Evolutionary conservation across 2,329 filamentous ascomycete genomes (phyloP), one percentile per base, ranked within the genome.

Genomic region (Magnaporthales sp.): DNA sequence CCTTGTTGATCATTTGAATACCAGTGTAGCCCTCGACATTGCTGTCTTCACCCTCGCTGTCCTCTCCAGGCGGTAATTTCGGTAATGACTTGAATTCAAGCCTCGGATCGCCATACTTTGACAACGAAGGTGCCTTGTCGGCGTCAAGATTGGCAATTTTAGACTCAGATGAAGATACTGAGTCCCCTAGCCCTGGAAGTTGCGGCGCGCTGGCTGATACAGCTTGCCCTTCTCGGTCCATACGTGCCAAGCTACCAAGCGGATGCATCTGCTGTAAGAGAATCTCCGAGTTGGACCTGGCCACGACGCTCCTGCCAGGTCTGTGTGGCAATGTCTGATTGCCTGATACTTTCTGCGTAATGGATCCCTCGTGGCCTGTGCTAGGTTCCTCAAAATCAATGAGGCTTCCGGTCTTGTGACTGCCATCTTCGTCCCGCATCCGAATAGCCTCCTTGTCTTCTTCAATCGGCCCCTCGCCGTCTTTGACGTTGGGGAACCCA

Each of bases 401-500:
- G 10, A 84, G 70, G 15, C 67, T 76, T 11, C 77, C 77, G 8
- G 71, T 72, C 68, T 73, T 70, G 31, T 58, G n/a, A 5, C 71
- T 64, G 4, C 70, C 73, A 46, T 77, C 77, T 11, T 69, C 66
- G 60, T 77, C 74, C 5, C 71, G 73, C 51, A 77, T 70, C 66
- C 74, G 68, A 26, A 80, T 76, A 46, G 68, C 69, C 51, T 76
- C 77, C 3, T 82, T 79, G 67, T 86, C 84, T 70, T 81, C 82
- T 70, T 82, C 82, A 63, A 86, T 86, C 1, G 72, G 73, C 4
- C 76, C 77, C 0, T 75, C 75, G 27, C 79, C 78, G 9, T 80
- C 81, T 58, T 76, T 75, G 30, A 84, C 75, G 54, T 80, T 76
- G 2, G 80, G 74, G 67, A 86, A 85, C 22, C 81, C 83, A 71